Evolutionary conservation across 2,329 filamentous ascomycete genomes (phyloP).

Genomic region (Ophiostoma sp.): DNA sequence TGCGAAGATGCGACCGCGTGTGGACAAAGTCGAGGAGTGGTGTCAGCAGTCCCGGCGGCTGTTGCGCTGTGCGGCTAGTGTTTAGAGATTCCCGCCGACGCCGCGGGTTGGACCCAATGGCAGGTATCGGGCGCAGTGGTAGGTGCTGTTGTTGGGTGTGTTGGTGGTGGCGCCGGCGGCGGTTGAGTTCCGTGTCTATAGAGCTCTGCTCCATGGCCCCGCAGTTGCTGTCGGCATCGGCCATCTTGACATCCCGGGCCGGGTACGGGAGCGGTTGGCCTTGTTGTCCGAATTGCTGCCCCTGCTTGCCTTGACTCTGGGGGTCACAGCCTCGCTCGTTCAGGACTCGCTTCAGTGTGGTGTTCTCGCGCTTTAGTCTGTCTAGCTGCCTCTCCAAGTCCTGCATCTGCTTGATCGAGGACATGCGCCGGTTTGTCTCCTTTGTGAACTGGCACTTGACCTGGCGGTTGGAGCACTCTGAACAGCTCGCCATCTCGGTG

Average conservation of each 20-base stretch:
- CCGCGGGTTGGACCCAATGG: not conserved
- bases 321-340: conserved; percentile 36
- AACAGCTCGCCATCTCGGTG: conserved; percentile 92
- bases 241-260: not conserved
- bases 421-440: conserved; percentile 97
- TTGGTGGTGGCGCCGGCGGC: not conserved
- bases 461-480: conserved; percentile 92
- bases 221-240: not conserved
- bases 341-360: conserved; percentile 62
- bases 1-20: conserved; percentile 67
- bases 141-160: not conserved
- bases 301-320: not conserved
- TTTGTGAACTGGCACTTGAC: conserved; percentile 99
- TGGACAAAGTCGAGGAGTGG: conserved; percentile 60
- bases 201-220: not conserved
- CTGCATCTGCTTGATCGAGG: conserved; percentile 97
- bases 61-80: not conserved
- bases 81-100: not conserved
- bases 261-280: not conserved
- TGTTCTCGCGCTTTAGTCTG: conserved; percentile 73
- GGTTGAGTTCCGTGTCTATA: not conserved
- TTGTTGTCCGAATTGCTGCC: not conserved
- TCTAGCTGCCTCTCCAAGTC: conserved; percentile 90
- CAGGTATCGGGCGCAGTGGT: not conserved
- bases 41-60: not conserved